Base-by-base conservation (phyloP, 1,139 yeast genomes). In the Debaryomyces nepalensis region DNA sequence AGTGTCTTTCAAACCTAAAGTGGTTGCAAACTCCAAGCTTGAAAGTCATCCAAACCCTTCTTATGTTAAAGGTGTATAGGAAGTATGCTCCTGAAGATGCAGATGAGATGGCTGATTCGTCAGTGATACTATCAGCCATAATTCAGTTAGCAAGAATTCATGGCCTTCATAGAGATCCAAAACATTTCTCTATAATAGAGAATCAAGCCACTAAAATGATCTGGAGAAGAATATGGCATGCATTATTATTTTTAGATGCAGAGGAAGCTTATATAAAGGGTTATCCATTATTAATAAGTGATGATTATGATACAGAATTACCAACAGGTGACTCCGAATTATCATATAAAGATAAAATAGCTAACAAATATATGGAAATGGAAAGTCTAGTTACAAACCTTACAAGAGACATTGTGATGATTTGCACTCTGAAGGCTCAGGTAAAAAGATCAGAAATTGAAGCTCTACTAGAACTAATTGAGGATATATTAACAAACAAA, bases 191-290 rank as follows among this genome's bases (percentile, higher is more conserved):
- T 5, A 23, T 23, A 23, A 4, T 23, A n/a, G 26, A 10, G n/a
- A 2, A 23, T 5, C 26, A n/a, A 10, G 26, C 26, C 11, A 5
- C 26, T 8, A 23, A 12, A 23, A 23, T 23, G n/a, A 23, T 12
- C 11, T 5, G 26, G 26, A 23, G 26, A 23, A 23, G n/a, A 12
- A 23, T 23, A 23, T 23, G 26, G 26, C 26, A 23, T 23, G 26
- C 26, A 12, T 23, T 23, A 23, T 23, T 23, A 23, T 23, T 5
- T 12, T 10, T 23, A 23, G 26, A 23, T 23, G 26, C 26, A 10
- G 26, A 23, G 26, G 26, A 23, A 23, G 26, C 26, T 3, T 23
- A 23, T 23, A 23, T 23, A 23, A 23, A 23, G n/a, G 26, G 26
- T 10, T 23, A 23, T n/a, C 26, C 26, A 23, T 23, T 23, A 23